Percentiles rank a stretch among this genome's conserved stretches.
Evolutionary conservation across 331 rosid genomes (phyloP).

Genomic region (Rosa hybrid): DNA sequence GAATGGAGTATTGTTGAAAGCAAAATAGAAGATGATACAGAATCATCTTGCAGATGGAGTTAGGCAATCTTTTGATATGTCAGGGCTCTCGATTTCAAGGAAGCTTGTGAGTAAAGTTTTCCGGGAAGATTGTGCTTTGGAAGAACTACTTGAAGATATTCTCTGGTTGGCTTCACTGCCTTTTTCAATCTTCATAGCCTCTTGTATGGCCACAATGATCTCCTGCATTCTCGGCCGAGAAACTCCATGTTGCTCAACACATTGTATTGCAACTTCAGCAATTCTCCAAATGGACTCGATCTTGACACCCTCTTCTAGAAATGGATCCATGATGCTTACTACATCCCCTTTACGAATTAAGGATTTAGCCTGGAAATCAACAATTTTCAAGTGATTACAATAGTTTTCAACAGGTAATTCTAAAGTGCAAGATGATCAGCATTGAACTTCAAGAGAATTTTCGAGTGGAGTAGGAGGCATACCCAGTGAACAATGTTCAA

Average conservation of each 20-base stretch:
- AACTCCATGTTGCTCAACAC: constrained; percentile 81
- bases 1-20: constrained; percentile 10
- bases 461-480: constrained; percentile 21
- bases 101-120: constrained; percentile 89
- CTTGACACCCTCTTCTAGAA: constrained; percentile 58
- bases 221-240: constrained; percentile 98
- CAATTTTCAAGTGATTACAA: background rate
- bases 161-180: constrained; percentile 50
- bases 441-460: background rate
- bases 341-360: constrained; percentile 79
- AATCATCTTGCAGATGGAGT: constrained; percentile 76
- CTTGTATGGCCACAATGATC: constrained; percentile 84
- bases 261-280: constrained; percentile 82
- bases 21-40: background rate
- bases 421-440: background rate
- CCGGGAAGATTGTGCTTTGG: constrained; percentile 72
- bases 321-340: constrained; percentile 71
- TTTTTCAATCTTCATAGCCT: constrained; percentile 75
- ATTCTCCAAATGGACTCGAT: constrained; percentile 88
- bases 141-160: constrained; percentile 43
- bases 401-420: background rate
- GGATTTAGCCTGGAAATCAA: constrained; percentile 68
- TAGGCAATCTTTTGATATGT: constrained; percentile 59
- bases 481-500: constrained; percentile 98
- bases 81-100: constrained; percentile 90